Evolutionary conservation across 106 monocot genomes (phyloP), one percentile per base, ranked within the genome.

Genomic region (Dendrobium officinale): DNA sequence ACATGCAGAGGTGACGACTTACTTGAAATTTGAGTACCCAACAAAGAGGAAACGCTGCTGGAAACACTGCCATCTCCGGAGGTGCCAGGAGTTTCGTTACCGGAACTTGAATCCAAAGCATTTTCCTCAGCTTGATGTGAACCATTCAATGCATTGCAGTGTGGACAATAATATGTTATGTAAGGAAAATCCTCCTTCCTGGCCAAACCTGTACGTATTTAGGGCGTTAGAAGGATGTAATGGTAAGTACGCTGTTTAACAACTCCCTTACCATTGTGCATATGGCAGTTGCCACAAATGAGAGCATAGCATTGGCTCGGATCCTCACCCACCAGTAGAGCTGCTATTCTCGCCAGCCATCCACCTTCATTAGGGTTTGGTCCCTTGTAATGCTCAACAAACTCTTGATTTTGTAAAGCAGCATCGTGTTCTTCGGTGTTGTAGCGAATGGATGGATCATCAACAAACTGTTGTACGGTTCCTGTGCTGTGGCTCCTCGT

Each of bases 101-200:
- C 85, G 13, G 86, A 82, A 79, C 44, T 82, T 15, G 79, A 75
- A 42, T 59, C 37, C 19, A 82, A 77, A 33, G 40, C 81, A 44
- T 42, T 83, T 19, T 84, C 88, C 10, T 90, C 91, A 9, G 77
- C 33, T 73, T 82, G 94, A 19, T 29, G 84, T 0, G 92, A 87
- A 42, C 89, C 88, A 78, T 95, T 98, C 58, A 98, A 77, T 20
- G 88, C 88, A 77, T 86, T 85, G 43, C 98, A 98, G 77, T 92
- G 92, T 3, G 98, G 98, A 75, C 98, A 95, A 83, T 95, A 98
- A 51, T 98, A 98, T 41, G 89, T 94, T 43, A 95, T 78, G 72
- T 90, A 91, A 9, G 88, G 81, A 73, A 92, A 91, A 85, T 98
- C 98, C 80, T 98, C 98, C 82, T 95, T 93, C 80, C 89, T 92